Evolutionary conservation across 306 rosid genomes (phyloP), one percentile per base, ranked within the genome.

Genomic region (Vicia villosa): DNA sequence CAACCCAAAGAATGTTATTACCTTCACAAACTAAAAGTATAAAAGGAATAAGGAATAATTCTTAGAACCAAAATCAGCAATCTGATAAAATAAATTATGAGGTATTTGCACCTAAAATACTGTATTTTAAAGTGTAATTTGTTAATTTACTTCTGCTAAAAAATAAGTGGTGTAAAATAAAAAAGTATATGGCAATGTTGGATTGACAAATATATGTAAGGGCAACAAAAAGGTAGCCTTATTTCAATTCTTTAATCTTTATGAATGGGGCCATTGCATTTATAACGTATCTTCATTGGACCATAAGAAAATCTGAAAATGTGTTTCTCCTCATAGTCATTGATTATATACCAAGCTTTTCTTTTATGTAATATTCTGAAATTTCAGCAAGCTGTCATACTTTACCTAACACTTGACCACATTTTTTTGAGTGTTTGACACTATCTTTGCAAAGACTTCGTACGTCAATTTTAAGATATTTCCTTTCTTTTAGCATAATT

Each of bases 321-420:
- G 1, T 24, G 10, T 21, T 55, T 55, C 62, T 13, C 17, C 37
- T 13, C 11, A 55, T 24, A 50, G 56, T 32, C 37, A 32, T 32
- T 32, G 14, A 50, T 50, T 50, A 50, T 50, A 50, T 20, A 50
- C 56, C 28, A 9, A 50, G 6, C 28, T 50, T 50, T 19, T 50
- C 6, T 50, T 49, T 17, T 49, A 1, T 20, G 22, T 21, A 5
- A 20, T 22, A 55, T 56, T 30, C 2, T 28, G 21, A 57, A 14
- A 57, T 22, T 28, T 57, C 41, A 57, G 9, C n/a, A 14, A 57
- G 5, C 10, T 56, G 63, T 2, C 13, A 28, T 56, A 7, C 40
- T 26, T 57, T 57, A 14, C 63, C 38, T 13, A 56, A 56, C 63
- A 26, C 40, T 56, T 56, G 62, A 56, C 63, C 20, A 28, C 20